These are phyloP conservation scores for Anacardium occidentale DNA, from an alignment of 345 rosid species.

Conservation along the genomic window DNA sequence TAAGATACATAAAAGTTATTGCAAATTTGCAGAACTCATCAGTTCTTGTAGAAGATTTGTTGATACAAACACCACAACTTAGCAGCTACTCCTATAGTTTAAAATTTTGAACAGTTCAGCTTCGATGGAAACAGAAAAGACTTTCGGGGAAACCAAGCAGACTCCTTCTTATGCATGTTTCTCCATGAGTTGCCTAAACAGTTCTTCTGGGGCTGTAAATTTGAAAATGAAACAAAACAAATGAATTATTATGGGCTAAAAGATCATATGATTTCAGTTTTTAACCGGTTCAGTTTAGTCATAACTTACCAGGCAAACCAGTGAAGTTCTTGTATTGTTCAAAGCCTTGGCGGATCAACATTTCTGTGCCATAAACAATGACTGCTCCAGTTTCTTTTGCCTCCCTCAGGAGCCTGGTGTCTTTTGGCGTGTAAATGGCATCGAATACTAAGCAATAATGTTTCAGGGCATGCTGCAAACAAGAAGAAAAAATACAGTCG, in stretches of 20 bases:
- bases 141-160: no score
- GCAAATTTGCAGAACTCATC: no score
- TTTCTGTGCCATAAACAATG: conserved; percentile 48
- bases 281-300: background rate
- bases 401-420: conserved; percentile 41
- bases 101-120: background rate
- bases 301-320: conserved; percentile 45
- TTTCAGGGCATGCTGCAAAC: conserved; percentile 37
- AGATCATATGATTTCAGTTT: background rate
- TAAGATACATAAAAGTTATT: no score
- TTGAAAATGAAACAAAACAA: background rate
- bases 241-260: background rate
- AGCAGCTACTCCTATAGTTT: background rate
- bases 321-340: conserved; percentile 57
- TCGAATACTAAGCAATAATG: conserved; percentile 42
- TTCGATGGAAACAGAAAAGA: background rate
- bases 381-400: conserved; percentile 38
- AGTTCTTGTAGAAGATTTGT: no score
- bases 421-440: conserved; percentile 50
- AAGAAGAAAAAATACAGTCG: background rate
- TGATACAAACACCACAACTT: no score
- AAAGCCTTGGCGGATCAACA: conserved; percentile 50
- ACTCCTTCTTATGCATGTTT: conserved; percentile 32
- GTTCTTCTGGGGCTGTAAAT: conserved; percentile 45
- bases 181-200: conserved; percentile 50